These are phyloP conservation scores for Hypomontagnella monticulosa DNA, from an alignment of 495 filamentous ascomycete genomes.

Conservation along the genomic window DNA sequence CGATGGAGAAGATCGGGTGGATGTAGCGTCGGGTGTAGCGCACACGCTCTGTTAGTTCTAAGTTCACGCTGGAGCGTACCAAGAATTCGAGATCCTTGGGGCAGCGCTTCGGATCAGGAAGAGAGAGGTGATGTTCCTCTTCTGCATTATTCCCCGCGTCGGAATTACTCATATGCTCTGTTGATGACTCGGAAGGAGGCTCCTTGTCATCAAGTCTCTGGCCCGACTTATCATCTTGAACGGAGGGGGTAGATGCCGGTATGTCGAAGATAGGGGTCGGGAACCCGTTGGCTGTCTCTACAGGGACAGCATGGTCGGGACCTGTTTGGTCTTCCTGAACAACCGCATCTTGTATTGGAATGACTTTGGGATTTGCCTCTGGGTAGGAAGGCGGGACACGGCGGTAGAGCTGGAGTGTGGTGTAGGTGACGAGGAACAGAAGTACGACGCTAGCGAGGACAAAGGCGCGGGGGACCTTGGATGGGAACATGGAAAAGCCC, in stretches of 20 bases:
- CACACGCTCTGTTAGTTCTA: conserved; percentile 50
- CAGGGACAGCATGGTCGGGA: not conserved
- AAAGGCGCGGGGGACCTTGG: conserved; percentile 36
- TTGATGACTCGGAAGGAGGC: not conserved
- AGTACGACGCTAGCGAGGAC: conserved; percentile 35
- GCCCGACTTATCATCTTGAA: conserved; percentile 2
- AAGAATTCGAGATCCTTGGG: conserved; percentile 27
- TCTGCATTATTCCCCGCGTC: not conserved
- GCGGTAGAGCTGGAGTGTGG: conserved; percentile 34
- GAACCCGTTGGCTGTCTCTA: not conserved
- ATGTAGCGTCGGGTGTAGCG: conserved; percentile 53
- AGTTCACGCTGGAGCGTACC: conserved; percentile 33
- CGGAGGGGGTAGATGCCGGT: not conserved
- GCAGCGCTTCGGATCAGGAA: conserved; percentile 31
- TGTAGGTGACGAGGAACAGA: conserved; percentile 38
- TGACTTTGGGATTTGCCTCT: conserved; percentile 12
- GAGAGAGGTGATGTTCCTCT: not conserved
- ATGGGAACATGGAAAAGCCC: conserved; percentile 35
- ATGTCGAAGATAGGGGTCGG: not conserved
- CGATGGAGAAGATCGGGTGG: conserved; percentile 37
- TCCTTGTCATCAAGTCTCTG: not conserved
- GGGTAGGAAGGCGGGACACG: conserved; percentile 31
- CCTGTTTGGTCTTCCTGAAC: conserved; percentile 4
- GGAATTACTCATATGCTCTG: not conserved
- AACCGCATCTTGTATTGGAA: conserved; percentile 23